A percentile compares a stretch with the other conserved stretches of the same genome.
phyloP scores from a whole-genome alignment of 805 yeast genomes.

The Alloascoidea hylecoeti region DNA sequence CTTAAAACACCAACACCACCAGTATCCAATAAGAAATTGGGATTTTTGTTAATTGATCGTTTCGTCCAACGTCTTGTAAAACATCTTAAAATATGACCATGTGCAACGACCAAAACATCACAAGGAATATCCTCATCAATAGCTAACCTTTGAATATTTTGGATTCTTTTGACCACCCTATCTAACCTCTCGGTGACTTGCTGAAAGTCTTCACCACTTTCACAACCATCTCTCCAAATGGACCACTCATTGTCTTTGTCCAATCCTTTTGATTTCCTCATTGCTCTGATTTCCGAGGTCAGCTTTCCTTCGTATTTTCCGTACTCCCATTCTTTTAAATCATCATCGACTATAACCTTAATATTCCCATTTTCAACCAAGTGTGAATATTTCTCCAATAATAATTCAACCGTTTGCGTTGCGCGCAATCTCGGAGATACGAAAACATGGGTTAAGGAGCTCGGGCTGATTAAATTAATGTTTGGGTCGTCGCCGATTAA shows the following conservation, averaged over 20 bases:
- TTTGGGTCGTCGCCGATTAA: slow-evolving; percentile 36
- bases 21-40: slow-evolving; percentile 78
- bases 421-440: slow-evolving; percentile 81
- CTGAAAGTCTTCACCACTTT: slow-evolving; percentile 62
- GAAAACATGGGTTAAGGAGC: slow-evolving; percentile 44
- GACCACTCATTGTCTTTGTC: slow-evolving; percentile 39
- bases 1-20: slow-evolving; percentile 91
- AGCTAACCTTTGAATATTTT: slow-evolving; percentile 39
- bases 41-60: slow-evolving; percentile 43
- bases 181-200: slow-evolving; percentile 67
- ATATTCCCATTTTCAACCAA: slow-evolving; percentile 26
- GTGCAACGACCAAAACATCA: slow-evolving; percentile 78
- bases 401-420: slow-evolving; percentile 50
- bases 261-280: slow-evolving; percentile 47
- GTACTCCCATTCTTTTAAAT: slow-evolving; percentile 89
- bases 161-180: slow-evolving; percentile 48
- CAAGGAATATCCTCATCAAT: slow-evolving; percentile 35
- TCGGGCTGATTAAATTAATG: slow-evolving; percentile 46
- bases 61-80: slow-evolving; percentile 84
- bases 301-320: slow-evolving; percentile 87
- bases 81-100: slow-evolving; percentile 86
- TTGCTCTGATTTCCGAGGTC: slow-evolving; percentile 49
- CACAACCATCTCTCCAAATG: slow-evolving; percentile 91
- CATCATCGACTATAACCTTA: slow-evolving; percentile 34
- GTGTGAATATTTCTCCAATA: slow-evolving; percentile 26